Base-by-base conservation (phyloP, 495 filamentous ascomycete species). In the Recurvomyces mirabilis region DNA sequence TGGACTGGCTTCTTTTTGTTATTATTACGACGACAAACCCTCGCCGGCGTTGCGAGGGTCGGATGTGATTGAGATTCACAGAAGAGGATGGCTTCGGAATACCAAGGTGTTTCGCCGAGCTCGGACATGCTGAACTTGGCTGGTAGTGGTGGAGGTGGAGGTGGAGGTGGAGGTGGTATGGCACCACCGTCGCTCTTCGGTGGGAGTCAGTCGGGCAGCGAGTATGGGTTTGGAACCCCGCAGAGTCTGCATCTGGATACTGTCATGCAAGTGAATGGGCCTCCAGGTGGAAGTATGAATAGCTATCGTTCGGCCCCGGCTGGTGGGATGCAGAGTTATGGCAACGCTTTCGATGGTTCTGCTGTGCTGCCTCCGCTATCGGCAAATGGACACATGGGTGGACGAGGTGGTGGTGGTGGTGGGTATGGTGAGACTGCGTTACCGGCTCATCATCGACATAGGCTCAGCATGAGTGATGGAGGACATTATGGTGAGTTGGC, bases 141-240 rank as follows among this genome's bases (percentile, higher is more conserved):
- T n/a, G 26, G 26, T 7, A 7, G 7, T n/a, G 26, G n/a, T 29
- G 7, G 26, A 7, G 7, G 7, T 7, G 26, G 26, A n/a, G 7
- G 7, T 7, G 26, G 26, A n/a, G n/a, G n/a, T n/a, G n/a, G n/a
- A 29, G 29, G 42, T n/a, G 23, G 15, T 5, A 38, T 30, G 21
- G 33, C 11, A 14, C 36, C 47, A 13, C 14, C 36, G 0, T 47
- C 36, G 13, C 31, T 12, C 7, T 52, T 36, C 19, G 49, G 43
- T 1, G 44, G 38, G 9, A 53, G 50, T 25, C 50, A 53, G 39
- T 30, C 44, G n/a, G 50, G 44, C 23, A 53, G 50, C 20, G 50
- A 53, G 15, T 43, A 37, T 24, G 50, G 38, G 7, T 53, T 43
- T 36, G 50, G 50, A 11, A 53, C 50, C 18, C 50, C 50, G 1